Evolutionary conservation across 768 basidiomycete species (phyloP).

Genomic region (Xanthoconium stramineum): DNA sequence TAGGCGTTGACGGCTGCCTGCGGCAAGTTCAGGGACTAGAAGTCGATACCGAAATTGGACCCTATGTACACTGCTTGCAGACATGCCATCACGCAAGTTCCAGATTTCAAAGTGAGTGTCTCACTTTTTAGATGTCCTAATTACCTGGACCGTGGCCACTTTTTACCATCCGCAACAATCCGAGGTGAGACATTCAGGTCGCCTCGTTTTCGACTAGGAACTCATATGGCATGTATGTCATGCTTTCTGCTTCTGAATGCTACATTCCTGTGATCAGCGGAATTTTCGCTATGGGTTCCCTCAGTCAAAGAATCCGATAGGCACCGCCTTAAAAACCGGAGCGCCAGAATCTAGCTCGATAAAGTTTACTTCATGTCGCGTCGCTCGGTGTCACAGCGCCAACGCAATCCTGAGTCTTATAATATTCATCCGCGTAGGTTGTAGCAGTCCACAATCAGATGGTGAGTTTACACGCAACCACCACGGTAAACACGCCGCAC

Average conservation of each 20-base stretch:
- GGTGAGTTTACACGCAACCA: neutral
- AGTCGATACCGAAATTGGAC: neutral
- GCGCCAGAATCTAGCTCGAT: neutral
- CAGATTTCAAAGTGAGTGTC: conserved; percentile 10
- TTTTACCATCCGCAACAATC: neutral
- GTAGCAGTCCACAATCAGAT: neutral
- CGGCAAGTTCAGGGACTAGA: neutral
- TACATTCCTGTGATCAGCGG: conserved; percentile 3
- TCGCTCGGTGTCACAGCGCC: neutral
- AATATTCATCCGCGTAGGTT: neutral
- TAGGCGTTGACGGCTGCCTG: neutral
- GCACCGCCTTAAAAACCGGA: neutral
- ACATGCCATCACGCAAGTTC: conserved; percentile 10
- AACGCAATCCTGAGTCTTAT: neutral
- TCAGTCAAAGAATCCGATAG: neutral
- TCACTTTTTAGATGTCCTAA: conserved; percentile 14
- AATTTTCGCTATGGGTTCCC: neutral
- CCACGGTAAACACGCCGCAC: neutral
- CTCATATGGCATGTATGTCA: neutral
- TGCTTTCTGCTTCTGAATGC: neutral
- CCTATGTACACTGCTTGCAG: neutral
- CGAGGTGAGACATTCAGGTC: conserved; percentile 15
- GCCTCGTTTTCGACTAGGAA: conserved; percentile 3
- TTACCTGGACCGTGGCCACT: neutral
- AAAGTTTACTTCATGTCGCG: neutral